These are phyloP conservation scores for Geosmithia flava DNA, from an alignment of 2,329 filamentous ascomycete species.

Conservation along the genomic window DNA sequence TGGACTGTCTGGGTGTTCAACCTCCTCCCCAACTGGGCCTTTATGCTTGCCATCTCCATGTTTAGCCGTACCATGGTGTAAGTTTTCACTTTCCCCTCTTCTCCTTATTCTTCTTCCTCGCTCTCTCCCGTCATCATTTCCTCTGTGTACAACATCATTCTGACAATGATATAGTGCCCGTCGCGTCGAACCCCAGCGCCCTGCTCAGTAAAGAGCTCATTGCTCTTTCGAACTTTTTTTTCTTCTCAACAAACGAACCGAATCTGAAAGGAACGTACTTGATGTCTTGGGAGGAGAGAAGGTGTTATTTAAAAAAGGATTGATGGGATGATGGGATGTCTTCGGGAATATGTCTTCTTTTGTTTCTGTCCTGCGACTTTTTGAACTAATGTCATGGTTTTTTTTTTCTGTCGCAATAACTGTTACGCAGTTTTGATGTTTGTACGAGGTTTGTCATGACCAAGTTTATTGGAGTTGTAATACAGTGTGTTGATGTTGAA, in stretches of 20 bases:
- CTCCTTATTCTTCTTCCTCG: conserved; percentile 1
- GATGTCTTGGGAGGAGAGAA: background rate
- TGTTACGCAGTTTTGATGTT: background rate
- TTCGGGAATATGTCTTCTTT: background rate
- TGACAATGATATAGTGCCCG: conserved; percentile 17
- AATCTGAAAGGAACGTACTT: too few relatives aligned
- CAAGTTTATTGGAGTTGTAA: too few relatives aligned
- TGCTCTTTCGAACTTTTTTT: background rate
- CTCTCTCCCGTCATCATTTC: background rate
- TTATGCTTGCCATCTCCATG: conserved; percentile 67
- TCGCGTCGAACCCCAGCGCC: conserved; percentile 14
- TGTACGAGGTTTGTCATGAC: too few relatives aligned
- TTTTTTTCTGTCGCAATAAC: background rate
- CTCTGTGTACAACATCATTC: too few relatives aligned
- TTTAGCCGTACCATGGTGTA: conserved; percentile 66
- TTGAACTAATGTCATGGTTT: background rate
- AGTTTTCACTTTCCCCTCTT: too few relatives aligned
- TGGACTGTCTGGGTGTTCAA: conserved; percentile 57
- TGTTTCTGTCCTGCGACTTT: too few relatives aligned
- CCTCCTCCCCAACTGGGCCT: conserved; percentile 59
- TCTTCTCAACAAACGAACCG: background rate
- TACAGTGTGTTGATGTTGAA: too few relatives aligned
- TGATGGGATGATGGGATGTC: background rate
- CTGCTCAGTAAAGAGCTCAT: background rate
- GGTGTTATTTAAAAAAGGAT: background rate